A percentile compares a stretch with the other conserved stretches of the same genome.
These are phyloP conservation scores for Asterochloris sp. DNA, from an alignment of 139 green algal species.

Conservation along the genomic window DNA sequence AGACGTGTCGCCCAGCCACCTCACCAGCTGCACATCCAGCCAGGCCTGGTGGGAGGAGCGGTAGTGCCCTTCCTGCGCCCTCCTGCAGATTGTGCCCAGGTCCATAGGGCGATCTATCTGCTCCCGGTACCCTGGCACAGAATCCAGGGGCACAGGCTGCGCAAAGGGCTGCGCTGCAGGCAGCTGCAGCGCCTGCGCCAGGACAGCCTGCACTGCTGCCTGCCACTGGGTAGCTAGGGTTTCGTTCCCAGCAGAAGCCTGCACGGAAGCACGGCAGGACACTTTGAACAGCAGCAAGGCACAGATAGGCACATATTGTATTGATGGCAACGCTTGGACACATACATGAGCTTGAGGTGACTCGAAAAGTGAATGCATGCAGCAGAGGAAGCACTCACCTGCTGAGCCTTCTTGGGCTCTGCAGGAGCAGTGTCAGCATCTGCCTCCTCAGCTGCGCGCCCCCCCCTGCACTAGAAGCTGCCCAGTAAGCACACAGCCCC, in stretches of 20 bases:
- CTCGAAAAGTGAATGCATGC: too few species aligned
- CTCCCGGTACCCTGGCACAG: slow-evolving; percentile 35
- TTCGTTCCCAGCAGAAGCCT: too few species aligned
- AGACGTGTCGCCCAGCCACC: too few species aligned
- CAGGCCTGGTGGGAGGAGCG: slow-evolving; percentile 4
- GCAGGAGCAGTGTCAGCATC: too few species aligned
- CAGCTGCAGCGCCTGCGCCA: slow-evolving; percentile 3
- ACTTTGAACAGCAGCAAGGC: background rate
- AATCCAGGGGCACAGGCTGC: slow-evolving; percentile 19
- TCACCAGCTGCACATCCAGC: background rate
- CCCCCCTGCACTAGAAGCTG: too few species aligned
- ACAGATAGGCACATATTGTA: background rate
- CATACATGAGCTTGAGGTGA: too few species aligned
- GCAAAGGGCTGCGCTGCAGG: slow-evolving; percentile 2
- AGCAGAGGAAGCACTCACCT: too few species aligned
- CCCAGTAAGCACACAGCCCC: too few species aligned
- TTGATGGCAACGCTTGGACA: background rate
- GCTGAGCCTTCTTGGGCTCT: too few species aligned
- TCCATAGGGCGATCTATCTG: slow-evolving; percentile 35
- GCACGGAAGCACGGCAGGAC: too few species aligned
- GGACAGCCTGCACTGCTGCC: slow-evolving; percentile 7
- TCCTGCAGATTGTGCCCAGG: slow-evolving; percentile 18
- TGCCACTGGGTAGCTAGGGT: background rate
- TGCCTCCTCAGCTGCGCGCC: too few species aligned
- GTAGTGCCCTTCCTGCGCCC: slow-evolving; percentile 25